These are phyloP conservation scores for Puya raimondii DNA, from an alignment of 176 grass and related monocot species.

Conservation along the genomic window DNA sequence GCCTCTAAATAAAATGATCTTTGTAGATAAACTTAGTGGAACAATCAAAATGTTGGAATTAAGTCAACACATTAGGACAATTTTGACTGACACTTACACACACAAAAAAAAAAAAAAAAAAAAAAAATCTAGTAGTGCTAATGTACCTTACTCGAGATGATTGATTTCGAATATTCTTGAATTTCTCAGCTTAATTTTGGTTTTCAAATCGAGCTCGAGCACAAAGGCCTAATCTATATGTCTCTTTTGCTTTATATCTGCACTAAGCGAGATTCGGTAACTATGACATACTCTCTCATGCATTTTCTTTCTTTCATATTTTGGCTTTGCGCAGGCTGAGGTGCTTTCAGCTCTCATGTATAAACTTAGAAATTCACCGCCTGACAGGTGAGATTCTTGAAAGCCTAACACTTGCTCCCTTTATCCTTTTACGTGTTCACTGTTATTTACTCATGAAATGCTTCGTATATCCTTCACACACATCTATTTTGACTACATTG, in stretches of 20 bases:
- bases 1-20: too few relatives aligned
- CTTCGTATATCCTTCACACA: not conserved
- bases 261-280: not conserved
- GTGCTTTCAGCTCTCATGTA: conserved; percentile 78
- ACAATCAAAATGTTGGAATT: too few relatives aligned
- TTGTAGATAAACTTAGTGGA: too few relatives aligned
- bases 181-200: too few relatives aligned
- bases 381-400: conserved; percentile 47
- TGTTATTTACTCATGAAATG: not conserved
- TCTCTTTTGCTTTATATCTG: too few relatives aligned
- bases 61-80: too few relatives aligned
- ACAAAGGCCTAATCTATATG: too few relatives aligned
- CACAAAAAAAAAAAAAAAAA: too few relatives aligned
- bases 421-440: not conserved
- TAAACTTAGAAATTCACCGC: conserved; percentile 67
- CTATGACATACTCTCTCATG: not conserved
- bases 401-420: not conserved
- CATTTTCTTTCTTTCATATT: conserved; percentile 2
- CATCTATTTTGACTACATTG: not conserved
- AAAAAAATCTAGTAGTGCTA: too few relatives aligned
- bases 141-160: too few relatives aligned
- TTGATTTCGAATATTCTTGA: too few relatives aligned
- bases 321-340: conserved; percentile 67
- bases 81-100: not conserved
- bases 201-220: too few relatives aligned